Evolutionary conservation across 1,284 basidiomycete genomes (phyloP), one percentile per base, ranked within the genome.

Genomic region (Cerioporus squamosus): DNA sequence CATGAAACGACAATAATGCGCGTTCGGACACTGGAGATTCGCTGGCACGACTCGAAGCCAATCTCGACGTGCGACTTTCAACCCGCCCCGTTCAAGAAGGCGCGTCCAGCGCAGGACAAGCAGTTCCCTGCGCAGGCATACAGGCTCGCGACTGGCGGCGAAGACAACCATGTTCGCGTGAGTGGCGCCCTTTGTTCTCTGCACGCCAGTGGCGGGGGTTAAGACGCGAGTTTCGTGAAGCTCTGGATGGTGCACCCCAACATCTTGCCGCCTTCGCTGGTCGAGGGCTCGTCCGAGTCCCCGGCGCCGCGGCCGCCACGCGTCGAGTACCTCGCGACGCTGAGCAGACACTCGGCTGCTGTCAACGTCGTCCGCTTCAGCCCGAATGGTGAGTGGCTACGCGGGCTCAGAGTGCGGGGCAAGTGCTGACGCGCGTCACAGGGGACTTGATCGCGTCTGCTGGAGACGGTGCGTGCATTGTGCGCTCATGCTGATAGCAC

Each of bases 311-410:
- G 91, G 56, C 88, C 91, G 2, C 93, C 97, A n/a, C 86, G 95
- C 55, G 91, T 97, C 50, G 97, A 99, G 72, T 99, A 98, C 72
- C 87, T 98, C 24, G 91, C 97, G 2, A 99, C 97, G 0, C 84
- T 99, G 51, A 90, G 84, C 66, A 88, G 95, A 70, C 97, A 99
- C 75, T 95, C 94, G 12, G 94, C 94, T 22, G 88, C 95, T 5
- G 97, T 99, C 61, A 99, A 99, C 66, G 97, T 97, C 15, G 97
- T 97, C 23, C 83, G 97, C 46, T 99, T 95, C 78, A 96, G 93
- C 68, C 97, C 97, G 8, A 95, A 91, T 69, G 96, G 97, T 89
- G 70, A 67, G 84, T 78, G 36, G 39, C 61, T 43, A 18, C 33
- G n/a, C 15, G 22, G 8, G 12, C 14, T 40, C 38, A 59, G 61